A percentile compares a stretch with the other conserved stretches of the same genome.
Conservation (phyloP, 2,329 filamentous ascomycete genomes). For the Stachybotrys chartarum region DNA sequence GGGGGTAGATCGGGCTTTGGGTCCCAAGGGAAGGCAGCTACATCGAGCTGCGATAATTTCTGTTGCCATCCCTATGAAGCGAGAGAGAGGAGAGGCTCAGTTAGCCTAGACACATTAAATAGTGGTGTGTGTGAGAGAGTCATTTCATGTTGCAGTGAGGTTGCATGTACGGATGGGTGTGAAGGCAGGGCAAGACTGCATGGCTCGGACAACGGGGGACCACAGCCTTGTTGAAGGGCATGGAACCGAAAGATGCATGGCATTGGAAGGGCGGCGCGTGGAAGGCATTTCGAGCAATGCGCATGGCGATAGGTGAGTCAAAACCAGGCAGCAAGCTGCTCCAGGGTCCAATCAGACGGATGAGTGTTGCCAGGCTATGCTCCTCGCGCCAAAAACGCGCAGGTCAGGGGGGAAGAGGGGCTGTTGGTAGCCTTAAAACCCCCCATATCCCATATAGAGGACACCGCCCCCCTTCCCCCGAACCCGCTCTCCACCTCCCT, state of each 20-base stretch:
- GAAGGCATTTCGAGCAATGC: neutral
- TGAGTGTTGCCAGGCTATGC: neutral
- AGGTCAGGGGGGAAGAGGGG: slow-evolving; percentile 5
- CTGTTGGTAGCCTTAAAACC: slow-evolving; percentile 38
- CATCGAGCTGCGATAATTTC: slow-evolving; percentile 76
- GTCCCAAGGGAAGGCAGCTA: slow-evolving; percentile 93
- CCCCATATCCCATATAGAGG: slow-evolving; percentile 42
- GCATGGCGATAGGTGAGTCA: slow-evolving; percentile 1
- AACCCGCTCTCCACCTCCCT: slow-evolving; percentile 4
- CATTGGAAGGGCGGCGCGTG: neutral
- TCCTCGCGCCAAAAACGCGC: neutral
- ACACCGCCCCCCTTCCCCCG: slow-evolving; percentile 33
- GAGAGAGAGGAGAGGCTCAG: neutral
- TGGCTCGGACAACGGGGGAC: no score
- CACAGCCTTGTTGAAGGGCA: no score
- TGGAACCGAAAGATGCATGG: neutral
- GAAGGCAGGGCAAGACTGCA: no score
- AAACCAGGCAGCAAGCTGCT: slow-evolving; percentile 2
- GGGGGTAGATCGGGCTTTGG: slow-evolving; percentile 62
- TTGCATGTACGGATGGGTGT: no score
- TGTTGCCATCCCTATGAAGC: slow-evolving; percentile 76
- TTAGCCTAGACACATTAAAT: neutral
- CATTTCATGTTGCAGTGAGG: no score
- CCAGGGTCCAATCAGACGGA: slow-evolving; percentile 13
- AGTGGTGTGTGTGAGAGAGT: no score